Percentiles rank a stretch among this genome's conserved stretches.
Conservation (phyloP, 225 moss, liverwort and hornwort genomes). For the Marchantia paleacea region DNA sequence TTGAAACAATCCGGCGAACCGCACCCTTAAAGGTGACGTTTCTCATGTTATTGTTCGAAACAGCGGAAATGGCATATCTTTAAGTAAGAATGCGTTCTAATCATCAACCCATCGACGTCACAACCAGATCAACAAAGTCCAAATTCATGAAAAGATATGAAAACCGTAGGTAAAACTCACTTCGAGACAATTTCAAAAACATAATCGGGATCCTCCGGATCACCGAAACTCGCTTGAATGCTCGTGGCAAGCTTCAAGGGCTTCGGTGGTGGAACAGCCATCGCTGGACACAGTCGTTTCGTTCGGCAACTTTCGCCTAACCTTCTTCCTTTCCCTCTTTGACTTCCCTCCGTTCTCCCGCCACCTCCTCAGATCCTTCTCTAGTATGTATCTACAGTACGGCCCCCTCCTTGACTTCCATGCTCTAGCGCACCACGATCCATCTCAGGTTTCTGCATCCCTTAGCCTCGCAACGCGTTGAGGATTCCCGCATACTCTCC, state of each 20-base stretch:
- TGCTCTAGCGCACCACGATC: no score
- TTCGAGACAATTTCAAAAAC: slow-evolving; percentile 76
- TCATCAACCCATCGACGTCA: neutral
- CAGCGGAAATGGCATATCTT: neutral
- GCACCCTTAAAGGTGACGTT: neutral
- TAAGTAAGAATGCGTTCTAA: neutral
- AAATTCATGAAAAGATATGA: neutral
- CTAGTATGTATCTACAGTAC: no score
- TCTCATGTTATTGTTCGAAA: neutral
- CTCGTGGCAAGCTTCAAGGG: slow-evolving; percentile 55
- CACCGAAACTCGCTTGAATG: slow-evolving; percentile 89
- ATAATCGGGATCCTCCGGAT: slow-evolving; percentile 75
- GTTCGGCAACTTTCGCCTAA: neutral
- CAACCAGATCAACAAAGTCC: neutral
- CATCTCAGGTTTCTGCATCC: no score
- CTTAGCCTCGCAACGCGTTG: no score
- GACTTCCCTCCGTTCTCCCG: neutral
- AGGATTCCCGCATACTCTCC: no score
- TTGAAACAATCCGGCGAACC: neutral
- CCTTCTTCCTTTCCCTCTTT: neutral
- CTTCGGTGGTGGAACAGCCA: slow-evolving; percentile 26
- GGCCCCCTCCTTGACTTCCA: neutral
- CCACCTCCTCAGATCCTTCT: neutral
- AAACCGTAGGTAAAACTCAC: slow-evolving; percentile 33
- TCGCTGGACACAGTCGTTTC: neutral